phyloP scores from a whole-genome alignment of 257 asterid species.

The Solanum clarkiae region DNA sequence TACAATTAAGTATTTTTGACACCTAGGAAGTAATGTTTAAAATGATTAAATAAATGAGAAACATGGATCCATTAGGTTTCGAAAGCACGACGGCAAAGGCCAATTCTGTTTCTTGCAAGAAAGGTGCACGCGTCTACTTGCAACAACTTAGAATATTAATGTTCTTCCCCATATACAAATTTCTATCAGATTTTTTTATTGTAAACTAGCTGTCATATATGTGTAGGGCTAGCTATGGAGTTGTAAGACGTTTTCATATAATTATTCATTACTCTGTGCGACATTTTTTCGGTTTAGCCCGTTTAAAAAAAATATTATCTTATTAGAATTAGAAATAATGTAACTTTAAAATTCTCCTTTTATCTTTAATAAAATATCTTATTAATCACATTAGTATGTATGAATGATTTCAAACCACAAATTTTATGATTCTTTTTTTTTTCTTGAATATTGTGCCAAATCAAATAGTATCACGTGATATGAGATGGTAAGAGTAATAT shows the following conservation, averaged over 20 bases:
- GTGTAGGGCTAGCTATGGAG: neutral
- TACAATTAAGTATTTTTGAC: neutral
- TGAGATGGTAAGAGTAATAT: neutral
- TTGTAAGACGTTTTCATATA: neutral
- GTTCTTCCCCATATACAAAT: neutral
- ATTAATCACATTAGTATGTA: fast-evolving
- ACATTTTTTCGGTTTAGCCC: too few relatives aligned
- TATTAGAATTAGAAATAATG: too few relatives aligned
- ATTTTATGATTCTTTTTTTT: too few relatives aligned
- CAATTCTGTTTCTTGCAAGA: conserved; percentile 8
- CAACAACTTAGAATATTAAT: neutral
- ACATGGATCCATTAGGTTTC: neutral
- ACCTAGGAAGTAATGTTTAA: neutral
- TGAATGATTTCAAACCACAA: too few relatives aligned
- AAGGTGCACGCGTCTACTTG: neutral
- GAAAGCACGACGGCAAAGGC: neutral
- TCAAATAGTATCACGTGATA: too few relatives aligned
- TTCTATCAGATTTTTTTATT: neutral
- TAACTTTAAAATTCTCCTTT: too few relatives aligned
- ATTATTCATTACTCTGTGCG: neutral
- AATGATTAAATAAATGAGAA: neutral
- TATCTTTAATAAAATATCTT: too few relatives aligned
- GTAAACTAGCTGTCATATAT: neutral
- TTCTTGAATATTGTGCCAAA: too few relatives aligned
- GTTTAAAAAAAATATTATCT: too few relatives aligned